Conservation (phyloP, 768 basidiomycete genomes). For the Amanita jacksonii region DNA sequence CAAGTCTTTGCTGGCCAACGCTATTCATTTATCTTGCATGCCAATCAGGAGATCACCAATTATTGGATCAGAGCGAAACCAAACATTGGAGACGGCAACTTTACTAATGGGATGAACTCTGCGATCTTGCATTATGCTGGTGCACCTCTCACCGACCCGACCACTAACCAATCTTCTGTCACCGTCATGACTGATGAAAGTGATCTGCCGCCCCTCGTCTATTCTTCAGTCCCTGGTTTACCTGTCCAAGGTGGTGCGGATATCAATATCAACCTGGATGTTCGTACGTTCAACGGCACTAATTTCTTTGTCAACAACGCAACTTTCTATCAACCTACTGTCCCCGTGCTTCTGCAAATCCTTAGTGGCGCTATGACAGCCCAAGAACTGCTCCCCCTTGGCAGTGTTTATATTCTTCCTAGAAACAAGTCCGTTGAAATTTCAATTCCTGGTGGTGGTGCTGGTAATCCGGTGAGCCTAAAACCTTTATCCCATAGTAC, state of each 20-base stretch:
- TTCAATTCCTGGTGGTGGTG: conserved; percentile 1
- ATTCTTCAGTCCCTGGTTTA: conserved; percentile 14
- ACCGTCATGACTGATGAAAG: conserved; percentile 2
- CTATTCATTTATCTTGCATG: conserved; percentile 32
- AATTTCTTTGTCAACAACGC: conserved; percentile 23
- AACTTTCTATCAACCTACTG: conserved; percentile 27
- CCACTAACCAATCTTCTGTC: conserved; percentile 11
- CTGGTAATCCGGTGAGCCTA: conserved; percentile 6
- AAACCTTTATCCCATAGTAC: background rate
- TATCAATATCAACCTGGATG: conserved; percentile 13
- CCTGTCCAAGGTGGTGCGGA: conserved; percentile 17
- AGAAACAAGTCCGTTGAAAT: conserved; percentile 28
- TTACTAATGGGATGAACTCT: conserved; percentile 36
- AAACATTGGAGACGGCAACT: conserved; percentile 15
- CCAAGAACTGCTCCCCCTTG: conserved; percentile 37
- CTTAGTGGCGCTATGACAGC: conserved; percentile 42
- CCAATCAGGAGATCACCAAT: conserved; percentile 27
- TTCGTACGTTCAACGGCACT: conserved; percentile 11
- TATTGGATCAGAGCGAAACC: conserved; percentile 36
- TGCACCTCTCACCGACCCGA: conserved; percentile 29
- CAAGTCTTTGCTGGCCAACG: conserved; percentile 36
- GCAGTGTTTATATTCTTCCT: conserved; percentile 37
- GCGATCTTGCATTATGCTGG: conserved; percentile 44
- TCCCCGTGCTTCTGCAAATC: conserved; percentile 50
- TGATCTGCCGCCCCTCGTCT: conserved; percentile 9